Percentiles rank a stretch among this genome's conserved stretches.
Conservation (phyloP, 2,329 filamentous ascomycete species). For the Epichloe uncinata region DNA sequence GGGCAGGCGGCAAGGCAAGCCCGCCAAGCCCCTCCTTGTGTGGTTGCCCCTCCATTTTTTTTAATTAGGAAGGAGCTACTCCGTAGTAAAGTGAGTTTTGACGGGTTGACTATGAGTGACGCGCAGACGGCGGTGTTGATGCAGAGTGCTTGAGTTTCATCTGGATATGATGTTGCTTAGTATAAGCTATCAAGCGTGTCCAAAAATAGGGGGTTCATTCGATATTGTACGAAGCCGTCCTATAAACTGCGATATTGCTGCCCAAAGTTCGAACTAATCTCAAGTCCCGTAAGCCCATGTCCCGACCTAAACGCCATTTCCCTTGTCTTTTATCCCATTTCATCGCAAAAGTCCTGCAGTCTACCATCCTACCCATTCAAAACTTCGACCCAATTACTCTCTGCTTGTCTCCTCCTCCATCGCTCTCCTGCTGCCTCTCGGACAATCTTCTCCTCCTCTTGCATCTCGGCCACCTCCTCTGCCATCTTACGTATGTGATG, state of each 20-base stretch:
- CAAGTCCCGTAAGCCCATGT: too few species aligned
- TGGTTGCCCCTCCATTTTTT: not conserved
- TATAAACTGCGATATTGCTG: too few species aligned
- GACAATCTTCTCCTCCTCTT: constrained; percentile 38
- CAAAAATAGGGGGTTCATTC: too few species aligned
- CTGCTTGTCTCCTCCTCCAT: constrained; percentile 33
- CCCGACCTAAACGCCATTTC: not conserved
- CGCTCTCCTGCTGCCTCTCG: constrained; percentile 36
- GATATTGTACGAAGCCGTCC: too few species aligned
- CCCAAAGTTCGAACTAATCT: not conserved
- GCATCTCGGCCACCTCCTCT: constrained; percentile 35
- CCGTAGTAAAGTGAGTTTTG: too few species aligned
- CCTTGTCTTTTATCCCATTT: too few species aligned
- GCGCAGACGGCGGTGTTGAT: too few species aligned
- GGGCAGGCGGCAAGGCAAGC: not conserved
- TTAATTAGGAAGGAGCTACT: too few species aligned
- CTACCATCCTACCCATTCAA: not conserved
- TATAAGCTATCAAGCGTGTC: too few species aligned
- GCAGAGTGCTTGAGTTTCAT: too few species aligned
- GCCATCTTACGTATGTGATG: constrained; percentile 42
- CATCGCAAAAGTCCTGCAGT: not conserved
- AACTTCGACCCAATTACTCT: constrained; percentile 34
- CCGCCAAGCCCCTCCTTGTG: not conserved
- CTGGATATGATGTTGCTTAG: too few species aligned
- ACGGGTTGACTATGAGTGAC: too few species aligned